Evolutionary conservation across 495 filamentous ascomycete species (phyloP).

Genomic region (Xanthoparmelia taractica): DNA sequence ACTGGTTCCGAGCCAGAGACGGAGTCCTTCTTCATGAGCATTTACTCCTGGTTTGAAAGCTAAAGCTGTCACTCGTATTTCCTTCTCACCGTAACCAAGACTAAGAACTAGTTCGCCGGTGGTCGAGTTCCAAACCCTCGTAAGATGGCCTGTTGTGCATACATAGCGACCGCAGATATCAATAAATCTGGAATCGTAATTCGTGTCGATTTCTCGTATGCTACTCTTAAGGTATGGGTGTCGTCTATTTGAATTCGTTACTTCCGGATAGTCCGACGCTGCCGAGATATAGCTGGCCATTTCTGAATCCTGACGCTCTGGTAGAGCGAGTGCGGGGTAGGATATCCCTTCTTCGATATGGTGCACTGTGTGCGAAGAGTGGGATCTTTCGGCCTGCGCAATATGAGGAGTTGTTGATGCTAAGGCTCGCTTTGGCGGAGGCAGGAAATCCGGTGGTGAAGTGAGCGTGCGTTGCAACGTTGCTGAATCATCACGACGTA

Average conservation of each 20-base stretch:
- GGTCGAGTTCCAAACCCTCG: conserved; percentile 75
- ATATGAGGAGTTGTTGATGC: not conserved
- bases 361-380: not conserved
- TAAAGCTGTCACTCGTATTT: conserved; percentile 65
- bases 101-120: conserved; percentile 77
- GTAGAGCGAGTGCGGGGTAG: not conserved
- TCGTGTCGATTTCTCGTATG: conserved; percentile 66
- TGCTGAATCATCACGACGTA: not conserved
- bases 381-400: conserved; percentile 5
- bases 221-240: conserved; percentile 66
- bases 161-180: conserved; percentile 82
- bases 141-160: conserved; percentile 76
- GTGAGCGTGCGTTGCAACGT: not conserved
- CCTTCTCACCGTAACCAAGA: conserved; percentile 67
- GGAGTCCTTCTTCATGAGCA: conserved; percentile 69
- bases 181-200: conserved; percentile 74
- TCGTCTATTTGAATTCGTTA: conserved; percentile 74
- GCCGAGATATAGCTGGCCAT: not conserved
- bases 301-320: conserved; percentile 18
- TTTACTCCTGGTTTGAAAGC: conserved; percentile 73
- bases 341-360: not conserved
- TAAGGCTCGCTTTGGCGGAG: conserved; percentile 39
- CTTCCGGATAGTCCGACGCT: conserved; percentile 66
- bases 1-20: conserved; percentile 87
- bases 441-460: conserved; percentile 24